Evolutionary conservation across 2,329 filamentous ascomycete genomes (phyloP).

Genomic region (Alternaria sp.): DNA sequence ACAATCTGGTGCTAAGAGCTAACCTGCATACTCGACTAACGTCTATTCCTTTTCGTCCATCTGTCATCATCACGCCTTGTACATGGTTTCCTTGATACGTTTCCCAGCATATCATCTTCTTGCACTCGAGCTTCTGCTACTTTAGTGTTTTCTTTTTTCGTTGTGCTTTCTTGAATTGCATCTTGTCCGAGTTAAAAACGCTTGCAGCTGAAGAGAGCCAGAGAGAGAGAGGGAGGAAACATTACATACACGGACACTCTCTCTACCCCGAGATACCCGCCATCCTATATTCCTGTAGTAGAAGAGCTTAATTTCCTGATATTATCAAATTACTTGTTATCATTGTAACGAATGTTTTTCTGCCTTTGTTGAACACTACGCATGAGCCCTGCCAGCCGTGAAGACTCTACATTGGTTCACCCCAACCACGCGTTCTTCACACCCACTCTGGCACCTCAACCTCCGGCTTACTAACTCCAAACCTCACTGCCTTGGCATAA

Average conservation of each 20-base stretch:
- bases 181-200: not conserved
- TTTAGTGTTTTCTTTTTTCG: not conserved
- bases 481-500: conserved; percentile 30
- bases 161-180: not conserved
- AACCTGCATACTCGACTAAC: not conserved
- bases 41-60: not conserved
- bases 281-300: not conserved
- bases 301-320: not conserved
- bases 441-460: conserved; percentile 27
- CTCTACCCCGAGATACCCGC: not conserved
- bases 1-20: conserved; percentile 2
- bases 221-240: not conserved
- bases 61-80: not conserved
- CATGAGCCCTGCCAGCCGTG: not conserved
- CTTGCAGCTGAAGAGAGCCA: not conserved
- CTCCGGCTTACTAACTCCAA: conserved; percentile 25
- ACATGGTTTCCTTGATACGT: not conserved
- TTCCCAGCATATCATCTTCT: not conserved
- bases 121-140: not conserved
- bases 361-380: not conserved
- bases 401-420: not conserved
- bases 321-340: not conserved
- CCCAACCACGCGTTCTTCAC: not conserved
- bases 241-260: not conserved
- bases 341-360: not conserved